Percentiles rank a stretch among this genome's conserved stretches.
These are phyloP conservation scores for Fusarium penzigii DNA, from an alignment of 2,329 filamentous ascomycete species.

Conservation along the genomic window DNA sequence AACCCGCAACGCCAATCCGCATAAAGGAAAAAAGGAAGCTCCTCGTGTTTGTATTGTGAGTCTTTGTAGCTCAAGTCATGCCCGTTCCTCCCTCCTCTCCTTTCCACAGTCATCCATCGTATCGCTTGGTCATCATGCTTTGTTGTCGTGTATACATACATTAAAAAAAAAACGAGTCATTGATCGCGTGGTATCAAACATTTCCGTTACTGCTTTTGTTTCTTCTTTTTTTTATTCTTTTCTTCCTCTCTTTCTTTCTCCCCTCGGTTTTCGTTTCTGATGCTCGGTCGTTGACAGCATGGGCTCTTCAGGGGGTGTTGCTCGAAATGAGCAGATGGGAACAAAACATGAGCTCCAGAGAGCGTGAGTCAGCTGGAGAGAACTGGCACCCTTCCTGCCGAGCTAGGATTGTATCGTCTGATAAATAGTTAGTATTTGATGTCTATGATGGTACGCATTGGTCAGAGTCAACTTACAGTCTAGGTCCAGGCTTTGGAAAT, in stretches of 20 bases:
- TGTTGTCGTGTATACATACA: conserved; percentile 23
- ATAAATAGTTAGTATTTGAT: not conserved
- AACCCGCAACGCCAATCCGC: conserved; percentile 26
- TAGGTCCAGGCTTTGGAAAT: conserved; percentile 58
- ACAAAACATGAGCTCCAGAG: conserved; percentile 52
- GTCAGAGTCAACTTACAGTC: conserved; percentile 50
- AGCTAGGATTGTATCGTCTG: conserved; percentile 38
- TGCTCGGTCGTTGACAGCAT: not conserved
- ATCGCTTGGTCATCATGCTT: conserved; percentile 18
- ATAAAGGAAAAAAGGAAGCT: not conserved
- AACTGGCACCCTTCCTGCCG: conserved; percentile 56
- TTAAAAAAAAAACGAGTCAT: conserved; percentile 2
- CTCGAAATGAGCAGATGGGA: conserved; percentile 47
- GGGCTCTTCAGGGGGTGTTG: conserved; percentile 23
- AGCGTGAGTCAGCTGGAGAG: conserved; percentile 50
- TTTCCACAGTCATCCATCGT: not conserved
- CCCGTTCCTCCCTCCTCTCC: not conserved
- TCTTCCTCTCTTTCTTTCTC: conserved; percentile 18
- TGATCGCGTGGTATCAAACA: conserved; percentile 30
- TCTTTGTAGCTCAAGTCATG: not conserved
- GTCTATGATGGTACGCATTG: not conserved
- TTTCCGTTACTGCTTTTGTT: conserved; percentile 18
- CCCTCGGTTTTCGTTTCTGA: not conserved
- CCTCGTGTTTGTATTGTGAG: conserved; percentile 7
- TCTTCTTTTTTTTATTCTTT: conserved; percentile 7